Evolutionary conservation across 495 filamentous ascomycete species (phyloP).

Genomic region (Aspergillus sparsus): DNA sequence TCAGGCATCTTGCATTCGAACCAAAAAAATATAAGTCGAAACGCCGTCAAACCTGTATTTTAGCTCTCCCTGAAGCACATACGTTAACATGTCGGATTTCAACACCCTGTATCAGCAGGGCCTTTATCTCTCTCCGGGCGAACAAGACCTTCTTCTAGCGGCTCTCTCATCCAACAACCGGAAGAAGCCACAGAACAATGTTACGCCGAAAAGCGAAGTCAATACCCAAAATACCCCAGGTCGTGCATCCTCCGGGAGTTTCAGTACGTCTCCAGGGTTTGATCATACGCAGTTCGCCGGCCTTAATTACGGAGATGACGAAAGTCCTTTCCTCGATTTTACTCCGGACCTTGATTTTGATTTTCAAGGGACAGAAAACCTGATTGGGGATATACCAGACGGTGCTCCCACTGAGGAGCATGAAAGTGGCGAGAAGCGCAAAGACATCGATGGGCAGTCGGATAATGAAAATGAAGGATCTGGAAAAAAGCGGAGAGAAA

Average conservation of each 20-base stretch:
- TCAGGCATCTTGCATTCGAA: not conserved
- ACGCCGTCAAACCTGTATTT: no score
- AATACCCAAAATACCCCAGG: constrained; percentile 36
- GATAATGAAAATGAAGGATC: constrained; percentile 69
- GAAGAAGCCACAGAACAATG: constrained; percentile 33
- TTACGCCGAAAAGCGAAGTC: constrained; percentile 31
- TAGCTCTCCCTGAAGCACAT: not conserved
- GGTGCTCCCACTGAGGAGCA: constrained; percentile 55
- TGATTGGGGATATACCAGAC: constrained; percentile 78
- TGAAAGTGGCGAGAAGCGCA: constrained; percentile 64
- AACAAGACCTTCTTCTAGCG: constrained; percentile 85
- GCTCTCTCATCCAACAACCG: constrained; percentile 79
- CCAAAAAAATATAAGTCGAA: not conserved
- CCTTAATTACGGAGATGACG: constrained; percentile 57
- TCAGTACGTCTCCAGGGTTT: constrained; percentile 54
- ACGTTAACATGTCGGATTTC: constrained; percentile 39
- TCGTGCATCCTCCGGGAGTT: constrained; percentile 35
- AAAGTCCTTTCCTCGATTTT: constrained; percentile 83
- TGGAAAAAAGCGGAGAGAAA: constrained; percentile 77
- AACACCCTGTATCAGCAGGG: constrained; percentile 44
- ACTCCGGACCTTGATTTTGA: constrained; percentile 74
- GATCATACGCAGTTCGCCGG: constrained; percentile 52
- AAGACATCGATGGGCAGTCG: constrained; percentile 73
- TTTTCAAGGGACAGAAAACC: constrained; percentile 56
- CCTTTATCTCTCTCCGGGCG: constrained; percentile 75